Conservation (phyloP, 1,139 yeast genomes). For the Hansenula sp. region DNA sequence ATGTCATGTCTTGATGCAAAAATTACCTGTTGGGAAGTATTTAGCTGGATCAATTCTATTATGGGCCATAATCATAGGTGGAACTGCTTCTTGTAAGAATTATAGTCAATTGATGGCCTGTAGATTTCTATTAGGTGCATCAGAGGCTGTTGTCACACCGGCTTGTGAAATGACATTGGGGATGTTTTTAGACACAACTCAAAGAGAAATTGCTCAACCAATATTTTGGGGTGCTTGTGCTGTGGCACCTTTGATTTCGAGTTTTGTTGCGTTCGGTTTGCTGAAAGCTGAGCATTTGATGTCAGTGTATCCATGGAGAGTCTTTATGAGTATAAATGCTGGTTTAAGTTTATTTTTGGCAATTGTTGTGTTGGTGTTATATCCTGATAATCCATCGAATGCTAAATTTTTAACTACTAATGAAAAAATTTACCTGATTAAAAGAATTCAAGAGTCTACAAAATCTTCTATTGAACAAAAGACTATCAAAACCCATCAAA, state of each 20-base stretch:
- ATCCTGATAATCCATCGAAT: constrained; percentile 48
- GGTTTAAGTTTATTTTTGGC: constrained; percentile 45
- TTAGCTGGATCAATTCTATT: not conserved
- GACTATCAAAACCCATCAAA: constrained; percentile 50
- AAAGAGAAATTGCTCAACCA: constrained; percentile 44
- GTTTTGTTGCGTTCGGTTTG: constrained; percentile 47
- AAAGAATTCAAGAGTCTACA: constrained; percentile 45
- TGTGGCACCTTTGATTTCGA: constrained; percentile 41
- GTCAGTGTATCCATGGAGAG: constrained; percentile 37
- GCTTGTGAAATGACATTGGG: constrained; percentile 49
- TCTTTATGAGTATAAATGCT: constrained; percentile 45
- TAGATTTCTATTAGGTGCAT: constrained; percentile 43
- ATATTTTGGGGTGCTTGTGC: constrained; percentile 48
- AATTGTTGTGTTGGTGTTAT: constrained; percentile 34
- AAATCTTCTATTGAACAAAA: constrained; percentile 38
- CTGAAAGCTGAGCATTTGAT: constrained; percentile 27
- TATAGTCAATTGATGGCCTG: constrained; percentile 38
- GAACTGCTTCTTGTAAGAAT: constrained; percentile 12
- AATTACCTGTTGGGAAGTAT: constrained; percentile 29
- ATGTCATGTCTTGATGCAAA: constrained; percentile 30
- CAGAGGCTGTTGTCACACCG: constrained; percentile 48
- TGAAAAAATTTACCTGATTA: constrained; percentile 50
- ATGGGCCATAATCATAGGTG: constrained; percentile 9
- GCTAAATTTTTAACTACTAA: constrained; percentile 45
- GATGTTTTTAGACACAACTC: constrained; percentile 44